Conservation (phyloP, 139 green algal genomes). For the Closterium sp. region DNA sequence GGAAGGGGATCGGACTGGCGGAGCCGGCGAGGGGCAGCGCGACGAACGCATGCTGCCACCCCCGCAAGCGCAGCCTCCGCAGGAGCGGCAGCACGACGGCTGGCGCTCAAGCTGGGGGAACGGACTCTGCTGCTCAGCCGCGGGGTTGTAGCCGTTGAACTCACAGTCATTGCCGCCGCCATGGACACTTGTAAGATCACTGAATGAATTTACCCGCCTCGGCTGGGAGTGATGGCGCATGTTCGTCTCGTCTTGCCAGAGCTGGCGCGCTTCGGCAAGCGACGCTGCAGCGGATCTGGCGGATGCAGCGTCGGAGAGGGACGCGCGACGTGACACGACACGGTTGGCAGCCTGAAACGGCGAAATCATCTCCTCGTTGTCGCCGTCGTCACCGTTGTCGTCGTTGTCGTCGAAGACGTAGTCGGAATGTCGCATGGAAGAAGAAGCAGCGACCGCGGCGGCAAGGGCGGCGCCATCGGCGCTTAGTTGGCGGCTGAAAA, state of each 20-base stretch:
- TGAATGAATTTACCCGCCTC: not conserved
- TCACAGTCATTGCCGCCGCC: not conserved
- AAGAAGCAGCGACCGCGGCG: not conserved
- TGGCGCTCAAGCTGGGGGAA: not conserved
- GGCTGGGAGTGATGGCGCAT: not conserved
- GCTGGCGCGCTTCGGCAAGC: not conserved
- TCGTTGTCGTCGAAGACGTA: not conserved
- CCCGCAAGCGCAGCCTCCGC: not conserved
- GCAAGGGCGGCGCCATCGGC: not conserved
- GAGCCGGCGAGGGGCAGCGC: not conserved
- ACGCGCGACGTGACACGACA: not conserved
- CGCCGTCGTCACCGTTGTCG: no score
- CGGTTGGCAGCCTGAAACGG: not conserved
- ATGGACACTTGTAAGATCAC: not conserved
- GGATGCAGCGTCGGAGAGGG: not conserved
- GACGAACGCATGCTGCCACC: not conserved
- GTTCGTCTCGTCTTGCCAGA: not conserved
- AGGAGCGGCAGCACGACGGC: not conserved
- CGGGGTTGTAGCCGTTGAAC: not conserved
- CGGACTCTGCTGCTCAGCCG: not conserved
- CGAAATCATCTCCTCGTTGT: not conserved
- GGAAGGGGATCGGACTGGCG: not conserved
- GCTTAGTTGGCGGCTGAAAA: not conserved
- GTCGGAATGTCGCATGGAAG: not conserved
- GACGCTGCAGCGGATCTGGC: not conserved